phyloP scores from a whole-genome alignment of 1,284 basidiomycete species.

The Naganishia cerealis region DNA sequence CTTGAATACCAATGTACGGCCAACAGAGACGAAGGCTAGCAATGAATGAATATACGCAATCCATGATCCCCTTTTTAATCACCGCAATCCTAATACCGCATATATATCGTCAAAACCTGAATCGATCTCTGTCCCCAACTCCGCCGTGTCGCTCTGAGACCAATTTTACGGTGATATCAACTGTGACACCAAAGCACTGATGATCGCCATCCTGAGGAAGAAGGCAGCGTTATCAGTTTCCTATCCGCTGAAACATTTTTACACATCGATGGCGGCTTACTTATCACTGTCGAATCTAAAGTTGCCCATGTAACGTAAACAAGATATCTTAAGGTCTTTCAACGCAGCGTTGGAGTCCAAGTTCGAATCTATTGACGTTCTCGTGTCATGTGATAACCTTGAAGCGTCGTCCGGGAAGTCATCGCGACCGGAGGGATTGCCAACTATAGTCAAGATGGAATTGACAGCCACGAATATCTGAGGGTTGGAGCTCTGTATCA shows the following conservation, averaged over 20 bases:
- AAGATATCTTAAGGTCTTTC: conserved; percentile 20
- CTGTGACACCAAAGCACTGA: conserved; percentile 16
- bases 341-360: conserved; percentile 7
- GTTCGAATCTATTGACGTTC: conserved; percentile 15
- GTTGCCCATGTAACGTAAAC: conserved; percentile 15
- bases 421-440: conserved; percentile 1
- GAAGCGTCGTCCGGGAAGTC: conserved; percentile 10
- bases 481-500: conserved; percentile 20
- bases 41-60: too few relatives aligned
- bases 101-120: too few relatives aligned
- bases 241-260: background rate
- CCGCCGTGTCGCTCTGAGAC: background rate
- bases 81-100: too few relatives aligned
- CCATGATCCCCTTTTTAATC: too few relatives aligned
- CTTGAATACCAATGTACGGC: too few relatives aligned
- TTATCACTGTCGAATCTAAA: conserved; percentile 16
- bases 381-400: conserved; percentile 13
- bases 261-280: background rate
- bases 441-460: conserved; percentile 11
- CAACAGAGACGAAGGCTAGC: too few relatives aligned
- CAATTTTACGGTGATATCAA: conserved; percentile 9
- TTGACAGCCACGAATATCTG: conserved; percentile 28
- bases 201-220: conserved; percentile 16
- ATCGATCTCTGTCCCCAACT: too few relatives aligned
- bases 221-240: background rate